Base-by-base conservation (phyloP, 2,329 filamentous ascomycete species). In the Fusarium sp. region DNA sequence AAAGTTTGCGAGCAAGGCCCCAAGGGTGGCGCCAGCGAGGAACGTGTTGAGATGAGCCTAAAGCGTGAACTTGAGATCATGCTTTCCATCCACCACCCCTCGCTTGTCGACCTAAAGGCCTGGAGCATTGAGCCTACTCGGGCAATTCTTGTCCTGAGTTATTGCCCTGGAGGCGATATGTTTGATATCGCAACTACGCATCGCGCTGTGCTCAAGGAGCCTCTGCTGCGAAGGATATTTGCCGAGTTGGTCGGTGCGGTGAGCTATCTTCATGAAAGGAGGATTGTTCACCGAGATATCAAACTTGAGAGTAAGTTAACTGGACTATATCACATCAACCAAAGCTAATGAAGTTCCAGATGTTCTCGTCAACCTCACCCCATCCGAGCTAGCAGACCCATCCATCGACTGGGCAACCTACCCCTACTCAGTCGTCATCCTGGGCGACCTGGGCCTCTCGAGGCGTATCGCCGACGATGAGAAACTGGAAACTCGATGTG, bases 1-100 rank as follows among this genome's bases (percentile, higher is more conserved):
- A 99, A 99, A 80, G 90, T 99, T 43, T 95, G 97, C 77, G 93
- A 98, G 79, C 94, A 97, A 80, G 96, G 95, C 6, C 95, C 96
- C 2, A 93, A 93, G 24, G 96, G 96, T 53, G 95, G 95, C 44
- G 95, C 94, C 6, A 96, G 96, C 48, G 94, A 97, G 77, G 93
- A 97, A 73, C 90, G 96, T 38, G 91, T 98, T 66, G 95, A 98
- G 80, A 93, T 96, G 80, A 97, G 94, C 58, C 83, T 99, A 68
- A 97, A 97, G 81, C 90, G 96, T 65, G 96, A 99, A 82, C 87
- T 99, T 39, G 95, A 98, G 74, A 97, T 99, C 70, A 91, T 99
- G 84, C 93, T 92, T 77, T 89, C 87, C 20, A 90, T 98, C 72
- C 91, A 91, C 54, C 94, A 99, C 79, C 95, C 96, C 2, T 97